Conservation (phyloP, 805 yeast genomes). For the Candida hungchunana region DNA sequence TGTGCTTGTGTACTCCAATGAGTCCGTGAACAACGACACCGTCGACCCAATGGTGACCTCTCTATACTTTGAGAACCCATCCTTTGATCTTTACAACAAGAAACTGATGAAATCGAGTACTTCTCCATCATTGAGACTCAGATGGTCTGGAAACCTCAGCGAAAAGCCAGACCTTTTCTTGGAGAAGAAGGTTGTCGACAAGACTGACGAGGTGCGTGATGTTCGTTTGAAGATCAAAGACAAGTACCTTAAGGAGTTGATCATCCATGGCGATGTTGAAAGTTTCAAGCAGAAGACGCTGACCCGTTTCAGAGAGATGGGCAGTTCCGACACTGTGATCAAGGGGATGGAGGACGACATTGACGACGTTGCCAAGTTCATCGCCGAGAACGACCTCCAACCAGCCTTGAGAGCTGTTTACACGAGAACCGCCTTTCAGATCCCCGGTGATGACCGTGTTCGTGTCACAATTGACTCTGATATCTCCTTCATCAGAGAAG, state of each 20-base stretch:
- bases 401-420: slow-evolving; percentile 85
- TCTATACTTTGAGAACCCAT: slow-evolving; percentile 79
- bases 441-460: slow-evolving; percentile 93
- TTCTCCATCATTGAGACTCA: slow-evolving; percentile 73
- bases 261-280: slow-evolving; percentile 46
- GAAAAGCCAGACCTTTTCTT: slow-evolving; percentile 75
- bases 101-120: slow-evolving; percentile 67
- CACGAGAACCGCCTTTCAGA: slow-evolving; percentile 94
- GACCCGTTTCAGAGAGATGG: slow-evolving; percentile 59
- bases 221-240: slow-evolving; percentile 70
- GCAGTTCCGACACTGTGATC: slow-evolving; percentile 48
- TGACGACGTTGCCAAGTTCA: slow-evolving; percentile 56
- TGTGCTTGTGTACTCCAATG: slow-evolving; percentile 65
- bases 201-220: slow-evolving; percentile 48
- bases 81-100: slow-evolving; percentile 81
- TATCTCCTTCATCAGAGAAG: slow-evolving; percentile 84
- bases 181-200: slow-evolving; percentile 74
- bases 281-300: slow-evolving; percentile 46
- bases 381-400: slow-evolving; percentile 61
- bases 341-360: slow-evolving; percentile 52
- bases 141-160: slow-evolving; percentile 84
- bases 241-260: slow-evolving; percentile 72
- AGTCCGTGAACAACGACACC: slow-evolving; percentile 39
- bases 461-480: slow-evolving; percentile 90
- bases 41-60: slow-evolving; percentile 83